A percentile compares a stretch with the other conserved stretches of the same genome.
These are phyloP conservation scores for Wickerhamomyces hampshirensis DNA, from an alignment of 805 yeast species.

Conservation along the genomic window DNA sequence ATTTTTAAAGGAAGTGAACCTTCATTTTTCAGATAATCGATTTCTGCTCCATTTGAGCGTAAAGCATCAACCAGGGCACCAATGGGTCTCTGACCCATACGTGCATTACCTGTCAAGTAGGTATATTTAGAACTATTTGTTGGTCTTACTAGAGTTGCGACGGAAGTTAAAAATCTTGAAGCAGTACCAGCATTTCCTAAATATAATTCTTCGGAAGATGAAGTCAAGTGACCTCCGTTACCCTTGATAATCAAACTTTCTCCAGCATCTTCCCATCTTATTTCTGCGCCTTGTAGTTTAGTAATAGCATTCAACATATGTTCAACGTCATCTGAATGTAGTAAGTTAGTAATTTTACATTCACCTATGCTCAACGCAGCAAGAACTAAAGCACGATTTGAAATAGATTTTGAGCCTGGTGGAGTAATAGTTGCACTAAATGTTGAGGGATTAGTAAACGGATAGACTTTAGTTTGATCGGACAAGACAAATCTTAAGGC, in stretches of 20 bases:
- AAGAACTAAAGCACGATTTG: conserved; percentile 87
- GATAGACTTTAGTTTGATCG: conserved; percentile 69
- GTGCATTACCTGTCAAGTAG: conserved; percentile 83
- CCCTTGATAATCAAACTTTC: conserved; percentile 81
- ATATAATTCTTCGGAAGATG: conserved; percentile 66
- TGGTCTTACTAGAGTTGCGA: conserved; percentile 75
- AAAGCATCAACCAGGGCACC: conserved; percentile 95
- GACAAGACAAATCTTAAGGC: conserved; percentile 80
- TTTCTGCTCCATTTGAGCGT: conserved; percentile 67
- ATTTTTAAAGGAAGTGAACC: conserved; percentile 88
- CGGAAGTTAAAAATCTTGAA: conserved; percentile 87
- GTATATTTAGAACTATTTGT: conserved; percentile 39
- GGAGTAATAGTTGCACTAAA: conserved; percentile 54
- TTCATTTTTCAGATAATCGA: conserved; percentile 63
- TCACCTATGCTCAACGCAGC: conserved; percentile 90
- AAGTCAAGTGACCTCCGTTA: conserved; percentile 72
- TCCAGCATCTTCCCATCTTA: conserved; percentile 82
- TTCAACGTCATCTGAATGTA: conserved; percentile 95
- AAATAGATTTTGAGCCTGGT: conserved; percentile 96
- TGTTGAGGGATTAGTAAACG: conserved; percentile 35
- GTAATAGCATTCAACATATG: conserved; percentile 89
- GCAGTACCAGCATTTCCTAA: conserved; percentile 99
- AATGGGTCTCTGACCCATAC: conserved; percentile 97
- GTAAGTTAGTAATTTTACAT: conserved; percentile 75
- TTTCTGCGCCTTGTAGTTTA: conserved; percentile 73